Evolutionary conservation across 805 yeast genomes (phyloP).

Genomic region (Suhomyces canberraensis): DNA sequence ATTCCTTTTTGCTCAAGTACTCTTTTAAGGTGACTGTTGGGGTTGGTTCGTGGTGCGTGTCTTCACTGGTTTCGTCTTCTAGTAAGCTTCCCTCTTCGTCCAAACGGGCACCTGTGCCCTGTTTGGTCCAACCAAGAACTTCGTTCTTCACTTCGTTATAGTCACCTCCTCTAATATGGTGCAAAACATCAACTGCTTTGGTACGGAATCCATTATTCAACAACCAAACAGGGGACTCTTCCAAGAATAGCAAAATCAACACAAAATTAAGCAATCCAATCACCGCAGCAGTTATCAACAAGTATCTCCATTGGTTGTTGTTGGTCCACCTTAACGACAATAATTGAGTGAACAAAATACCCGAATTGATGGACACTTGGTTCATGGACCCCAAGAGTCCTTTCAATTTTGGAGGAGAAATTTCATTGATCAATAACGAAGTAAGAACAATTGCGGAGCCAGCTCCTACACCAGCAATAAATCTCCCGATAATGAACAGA

Average conservation of each 20-base stretch:
- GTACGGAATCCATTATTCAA: conserved; percentile 42
- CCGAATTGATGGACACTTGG: conserved; percentile 81
- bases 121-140: conserved; percentile 33
- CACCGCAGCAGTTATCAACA: conserved; percentile 59
- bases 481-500: conserved; percentile 60
- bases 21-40: conserved; percentile 23
- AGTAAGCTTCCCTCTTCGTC: conserved; percentile 17
- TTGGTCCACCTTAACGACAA: conserved; percentile 69
- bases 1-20: conserved; percentile 53
- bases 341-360: conserved; percentile 77
- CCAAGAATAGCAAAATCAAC: conserved; percentile 37
- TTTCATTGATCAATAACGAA: conserved; percentile 77
- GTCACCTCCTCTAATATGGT: conserved; percentile 39
- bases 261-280: conserved; percentile 51
- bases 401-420: conserved; percentile 62
- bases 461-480: conserved; percentile 80
- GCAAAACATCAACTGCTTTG: conserved; percentile 39
- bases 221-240: conserved; percentile 88
- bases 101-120: conserved; percentile 7
- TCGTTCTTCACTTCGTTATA: conserved; percentile 32
- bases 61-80: conserved; percentile 9
- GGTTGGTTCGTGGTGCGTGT: not conserved
- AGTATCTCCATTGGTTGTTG: conserved; percentile 65
- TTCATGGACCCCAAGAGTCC: conserved; percentile 88
- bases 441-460: conserved; percentile 85